phyloP scores from a whole-genome alignment of 2,329 filamentous ascomycete genomes.

The Cercospora citrullina region DNA sequence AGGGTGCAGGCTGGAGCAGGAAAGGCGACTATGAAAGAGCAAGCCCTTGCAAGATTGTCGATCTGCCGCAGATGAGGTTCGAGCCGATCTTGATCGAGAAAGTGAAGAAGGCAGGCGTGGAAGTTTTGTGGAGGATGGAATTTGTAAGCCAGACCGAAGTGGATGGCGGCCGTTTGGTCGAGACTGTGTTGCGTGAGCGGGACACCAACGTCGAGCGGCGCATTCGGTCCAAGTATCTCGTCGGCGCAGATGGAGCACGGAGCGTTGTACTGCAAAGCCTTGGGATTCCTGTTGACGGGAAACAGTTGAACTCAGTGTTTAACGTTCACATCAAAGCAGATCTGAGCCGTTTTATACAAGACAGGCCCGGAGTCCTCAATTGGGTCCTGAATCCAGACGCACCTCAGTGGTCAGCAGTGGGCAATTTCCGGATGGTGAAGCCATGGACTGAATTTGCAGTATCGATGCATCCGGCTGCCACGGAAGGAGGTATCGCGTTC shows the following conservation, averaged over 20 bases:
- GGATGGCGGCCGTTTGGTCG: neutral
- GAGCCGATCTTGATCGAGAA: neutral
- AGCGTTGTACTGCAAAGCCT: conserved; percentile 37
- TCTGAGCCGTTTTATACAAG: conserved; percentile 41
- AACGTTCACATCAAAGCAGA: conserved; percentile 52
- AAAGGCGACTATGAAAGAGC: conserved; percentile 41
- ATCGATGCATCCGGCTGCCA: conserved; percentile 38
- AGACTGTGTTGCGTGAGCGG: neutral
- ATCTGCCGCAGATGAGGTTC: conserved; percentile 39
- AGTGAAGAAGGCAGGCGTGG: neutral
- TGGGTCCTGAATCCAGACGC: conserved; percentile 55
- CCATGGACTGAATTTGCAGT: conserved; percentile 62
- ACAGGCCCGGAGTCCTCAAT: conserved; percentile 57
- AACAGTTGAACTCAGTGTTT: conserved; percentile 34
- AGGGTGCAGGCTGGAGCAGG: conserved; percentile 40
- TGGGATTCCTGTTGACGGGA: conserved; percentile 48
- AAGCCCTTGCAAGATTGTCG: conserved; percentile 39
- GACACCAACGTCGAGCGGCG: neutral
- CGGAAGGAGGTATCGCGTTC: conserved; percentile 35
- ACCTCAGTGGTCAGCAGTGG: conserved; percentile 51
- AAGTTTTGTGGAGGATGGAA: neutral
- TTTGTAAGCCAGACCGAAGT: neutral
- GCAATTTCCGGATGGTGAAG: conserved; percentile 58
- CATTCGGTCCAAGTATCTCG: neutral
- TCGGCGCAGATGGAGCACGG: neutral